Evolutionary conservation across 148 eudicot species (phyloP).

Genomic region (Nepenthes mirabilis): DNA sequence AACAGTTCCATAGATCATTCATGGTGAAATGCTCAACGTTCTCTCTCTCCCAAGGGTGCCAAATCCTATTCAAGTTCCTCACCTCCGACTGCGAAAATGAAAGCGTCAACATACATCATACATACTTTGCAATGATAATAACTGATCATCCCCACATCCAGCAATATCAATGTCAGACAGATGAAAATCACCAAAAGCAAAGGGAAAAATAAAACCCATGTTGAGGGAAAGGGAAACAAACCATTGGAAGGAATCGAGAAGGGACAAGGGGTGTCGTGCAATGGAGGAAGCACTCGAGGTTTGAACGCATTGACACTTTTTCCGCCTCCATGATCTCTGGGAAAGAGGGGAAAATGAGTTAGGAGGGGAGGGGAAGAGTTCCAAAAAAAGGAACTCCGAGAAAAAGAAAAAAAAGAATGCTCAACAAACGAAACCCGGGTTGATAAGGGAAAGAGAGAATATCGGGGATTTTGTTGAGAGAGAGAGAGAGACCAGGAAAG

Average conservation of each 20-base stretch:
- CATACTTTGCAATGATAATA: too few species aligned
- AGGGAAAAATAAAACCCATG: background rate
- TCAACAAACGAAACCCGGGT: constrained; percentile 1
- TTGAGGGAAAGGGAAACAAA: constrained; percentile 6
- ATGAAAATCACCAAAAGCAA: background rate
- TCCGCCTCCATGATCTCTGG: constrained; percentile 26
- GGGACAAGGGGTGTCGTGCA: constrained; percentile 66
- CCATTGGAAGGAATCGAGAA: constrained; percentile 71
- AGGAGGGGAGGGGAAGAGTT: constrained; percentile 1
- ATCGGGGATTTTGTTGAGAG: constrained; percentile 15
- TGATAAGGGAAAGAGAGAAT: constrained; percentile 18
- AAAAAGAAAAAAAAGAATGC: constrained; percentile 7
- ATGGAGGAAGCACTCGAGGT: constrained; percentile 61
- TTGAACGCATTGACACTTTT: constrained; percentile 54
- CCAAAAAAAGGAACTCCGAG: constrained; percentile 6
- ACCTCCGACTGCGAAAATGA: constrained; percentile 47
- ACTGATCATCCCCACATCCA: too few species aligned
- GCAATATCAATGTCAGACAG: background rate
- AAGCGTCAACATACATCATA: too few species aligned
- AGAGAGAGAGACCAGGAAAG: constrained; percentile 7
- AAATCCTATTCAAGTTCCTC: constrained; percentile 57
- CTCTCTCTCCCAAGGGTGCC: constrained; percentile 93
- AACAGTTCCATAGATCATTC: constrained; percentile 75
- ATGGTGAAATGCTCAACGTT: constrained; percentile 64
- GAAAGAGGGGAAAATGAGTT: constrained; percentile 3